These are phyloP conservation scores for Kuraishia piskuri DNA, from an alignment of 805 yeast species.

Conservation along the genomic window DNA sequence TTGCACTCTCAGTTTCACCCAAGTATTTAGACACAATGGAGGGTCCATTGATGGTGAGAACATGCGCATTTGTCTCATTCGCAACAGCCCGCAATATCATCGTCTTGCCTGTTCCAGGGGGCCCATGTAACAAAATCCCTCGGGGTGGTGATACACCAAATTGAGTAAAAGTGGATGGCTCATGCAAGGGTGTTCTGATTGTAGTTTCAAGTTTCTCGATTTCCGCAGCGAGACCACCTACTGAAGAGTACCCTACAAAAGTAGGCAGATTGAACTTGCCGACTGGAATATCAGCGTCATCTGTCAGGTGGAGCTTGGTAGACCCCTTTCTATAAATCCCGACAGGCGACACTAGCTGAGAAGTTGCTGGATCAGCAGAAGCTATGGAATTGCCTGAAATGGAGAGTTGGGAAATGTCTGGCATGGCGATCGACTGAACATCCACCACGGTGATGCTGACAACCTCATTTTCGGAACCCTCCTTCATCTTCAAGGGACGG, in stretches of 20 bases:
- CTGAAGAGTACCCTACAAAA: slow-evolving; percentile 24
- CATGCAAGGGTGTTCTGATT: slow-evolving; percentile 71
- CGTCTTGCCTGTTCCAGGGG: slow-evolving; percentile 96
- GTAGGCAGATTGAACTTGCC: slow-evolving; percentile 30
- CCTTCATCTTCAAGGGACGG: slow-evolving; percentile 25
- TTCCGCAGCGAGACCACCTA: slow-evolving; percentile 75
- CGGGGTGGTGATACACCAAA: slow-evolving; percentile 92
- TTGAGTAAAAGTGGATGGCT: slow-evolving; percentile 66
- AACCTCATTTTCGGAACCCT: not conserved
- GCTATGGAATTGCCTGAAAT: not conserved
- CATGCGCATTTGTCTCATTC: slow-evolving; percentile 67
- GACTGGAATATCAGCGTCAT: slow-evolving; percentile 16
- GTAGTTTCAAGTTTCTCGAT: slow-evolving; percentile 54
- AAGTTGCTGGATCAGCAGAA: slow-evolving; percentile 36
- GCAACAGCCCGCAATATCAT: slow-evolving; percentile 81
- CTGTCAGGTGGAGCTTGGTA: slow-evolving; percentile 13
- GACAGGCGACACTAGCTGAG: slow-evolving; percentile 15
- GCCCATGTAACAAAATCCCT: slow-evolving; percentile 91
- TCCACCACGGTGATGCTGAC: not conserved
- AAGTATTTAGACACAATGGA: slow-evolving; percentile 85
- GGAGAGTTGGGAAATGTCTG: not conserved
- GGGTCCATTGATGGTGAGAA: slow-evolving; percentile 82
- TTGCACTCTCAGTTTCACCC: slow-evolving; percentile 87
- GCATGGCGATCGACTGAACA: not conserved
- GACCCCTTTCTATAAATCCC: slow-evolving; percentile 20